phyloP scores from a whole-genome alignment of 192 early-diverging fungal genomes.

The Paraglomus brasilianum region DNA sequence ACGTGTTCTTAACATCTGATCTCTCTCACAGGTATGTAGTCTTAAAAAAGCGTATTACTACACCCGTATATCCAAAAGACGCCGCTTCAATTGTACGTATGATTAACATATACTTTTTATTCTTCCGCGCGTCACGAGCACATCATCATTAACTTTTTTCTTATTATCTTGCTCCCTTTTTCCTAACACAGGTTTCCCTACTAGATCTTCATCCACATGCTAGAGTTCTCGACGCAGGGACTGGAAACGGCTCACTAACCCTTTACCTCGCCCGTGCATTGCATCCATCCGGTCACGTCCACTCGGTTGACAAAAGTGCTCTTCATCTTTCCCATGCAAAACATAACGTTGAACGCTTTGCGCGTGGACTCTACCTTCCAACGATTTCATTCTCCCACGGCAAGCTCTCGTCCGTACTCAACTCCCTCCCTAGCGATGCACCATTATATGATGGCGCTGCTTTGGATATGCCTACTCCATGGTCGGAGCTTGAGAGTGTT shows the following conservation, averaged over 20 bases:
- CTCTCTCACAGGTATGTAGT: conserved; percentile 32
- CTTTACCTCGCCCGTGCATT: conserved; percentile 55
- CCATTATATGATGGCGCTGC: conserved; percentile 43
- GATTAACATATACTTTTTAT: background rate
- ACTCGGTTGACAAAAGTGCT: conserved; percentile 23
- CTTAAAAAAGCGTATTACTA: conserved; percentile 33
- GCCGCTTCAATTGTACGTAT: conserved; percentile 47
- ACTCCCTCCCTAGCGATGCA: background rate
- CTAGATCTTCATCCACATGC: conserved; percentile 52
- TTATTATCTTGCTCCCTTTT: background rate
- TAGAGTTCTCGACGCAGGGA: conserved; percentile 57
- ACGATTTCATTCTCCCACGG: conserved; percentile 18
- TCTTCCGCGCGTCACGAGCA: too few relatives aligned
- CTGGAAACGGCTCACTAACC: conserved; percentile 59
- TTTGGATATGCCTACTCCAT: conserved; percentile 48
- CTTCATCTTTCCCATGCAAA: conserved; percentile 3
- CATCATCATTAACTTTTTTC: too few relatives aligned
- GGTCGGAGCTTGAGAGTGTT: conserved; percentile 28
- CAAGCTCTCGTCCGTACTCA: conserved; percentile 3
- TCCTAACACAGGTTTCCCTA: conserved; percentile 35
- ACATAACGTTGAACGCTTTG: conserved; percentile 16
- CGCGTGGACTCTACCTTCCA: conserved; percentile 27
- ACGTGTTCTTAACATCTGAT: background rate
- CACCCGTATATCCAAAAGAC: conserved; percentile 65
- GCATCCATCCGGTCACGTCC: conserved; percentile 22